Evolutionary conservation across 495 filamentous ascomycete species (phyloP), one percentile per base, ranked within the genome.

Genomic region (Penicillium psychrofluorescens): DNA sequence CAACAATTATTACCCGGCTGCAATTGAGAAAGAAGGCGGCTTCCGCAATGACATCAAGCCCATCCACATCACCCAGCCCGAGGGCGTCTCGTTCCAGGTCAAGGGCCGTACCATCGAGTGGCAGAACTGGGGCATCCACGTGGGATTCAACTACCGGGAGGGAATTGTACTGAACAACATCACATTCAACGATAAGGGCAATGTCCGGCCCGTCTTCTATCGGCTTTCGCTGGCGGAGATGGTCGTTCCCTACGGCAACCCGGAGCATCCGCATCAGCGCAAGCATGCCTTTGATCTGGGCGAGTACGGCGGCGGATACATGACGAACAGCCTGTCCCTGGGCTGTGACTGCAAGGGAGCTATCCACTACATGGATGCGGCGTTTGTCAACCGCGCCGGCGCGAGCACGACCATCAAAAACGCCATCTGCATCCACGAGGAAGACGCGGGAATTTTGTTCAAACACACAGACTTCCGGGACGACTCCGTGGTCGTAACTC

Each of bases 401-500:
- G 79, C 76, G 6, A 69, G 81, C 29, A 80, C 79, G 29, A 86
- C 83, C 29, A 89, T 96, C 65, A 90, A 92, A 69, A 95, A 96
- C 54, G 91, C 90, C 35, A 90, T 97, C 59, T 97, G 91, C 62
- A 90, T 95, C 47, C 91, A 97, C 70, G 91, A 97, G 65, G 90
- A 96, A 68, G 91, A 97, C 54, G 76, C 79, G 4, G 91, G 91
- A 6, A 92, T 97, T 46, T 74, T 96, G 8, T 95, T 92, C 75
- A 97, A 97, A 69, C 91, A 97, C 70, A 88, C 81, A 37, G 90
- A 97, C 62, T 96, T 95, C 79, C 83, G 91, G 38, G 90, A 95
- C 60, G 84, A 90, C 35, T 86, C 85, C 0, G 78, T 83, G 38
- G 85, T 94, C 41, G 86, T 95, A 15, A 95, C 90, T 10, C 83